phyloP scores from a whole-genome alignment of 2,329 filamentous ascomycete genomes.

The Ascochyta pisi region DNA sequence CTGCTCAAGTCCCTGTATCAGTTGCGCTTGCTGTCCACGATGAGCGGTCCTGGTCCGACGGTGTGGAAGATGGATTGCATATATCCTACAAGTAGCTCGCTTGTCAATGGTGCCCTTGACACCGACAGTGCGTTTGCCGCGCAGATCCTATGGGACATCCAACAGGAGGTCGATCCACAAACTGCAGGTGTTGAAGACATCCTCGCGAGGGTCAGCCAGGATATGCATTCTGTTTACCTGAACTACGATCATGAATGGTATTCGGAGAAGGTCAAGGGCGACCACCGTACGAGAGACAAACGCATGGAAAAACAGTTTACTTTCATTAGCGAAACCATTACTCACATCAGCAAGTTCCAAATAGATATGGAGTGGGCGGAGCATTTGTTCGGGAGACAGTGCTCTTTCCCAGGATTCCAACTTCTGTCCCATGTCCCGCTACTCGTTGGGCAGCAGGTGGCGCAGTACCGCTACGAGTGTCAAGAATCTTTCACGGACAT shows the following conservation, averaged over 20 bases:
- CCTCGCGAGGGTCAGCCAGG: not conserved
- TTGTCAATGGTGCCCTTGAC: not conserved
- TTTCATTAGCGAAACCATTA: not conserved
- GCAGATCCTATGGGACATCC: slow-evolving; percentile 21
- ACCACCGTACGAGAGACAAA: not conserved
- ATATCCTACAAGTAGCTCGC: not conserved
- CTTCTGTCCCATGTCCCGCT: slow-evolving; percentile 5
- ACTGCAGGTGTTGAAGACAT: not conserved
- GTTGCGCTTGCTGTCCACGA: not conserved
- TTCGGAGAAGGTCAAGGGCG: not conserved
- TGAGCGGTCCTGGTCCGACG: not conserved
- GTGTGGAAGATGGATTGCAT: not conserved
- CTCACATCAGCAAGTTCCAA: not conserved
- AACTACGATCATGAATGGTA: not conserved
- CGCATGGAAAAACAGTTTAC: not conserved
- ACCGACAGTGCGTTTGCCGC: slow-evolving; percentile 14
- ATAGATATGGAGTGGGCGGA: not conserved
- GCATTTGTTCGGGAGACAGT: not conserved
- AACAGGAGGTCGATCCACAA: slow-evolving; percentile 6
- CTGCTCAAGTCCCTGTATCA: slow-evolving; percentile 12
- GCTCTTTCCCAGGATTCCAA: not conserved
- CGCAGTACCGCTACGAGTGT: not conserved
- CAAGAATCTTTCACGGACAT: slow-evolving; percentile 2
- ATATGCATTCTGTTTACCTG: not conserved
- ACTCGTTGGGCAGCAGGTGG: slow-evolving; percentile 4